These are phyloP conservation scores for Cryptococcus hybrid DNA, from an alignment of 1,284 basidiomycete species.

Conservation along the genomic window DNA sequence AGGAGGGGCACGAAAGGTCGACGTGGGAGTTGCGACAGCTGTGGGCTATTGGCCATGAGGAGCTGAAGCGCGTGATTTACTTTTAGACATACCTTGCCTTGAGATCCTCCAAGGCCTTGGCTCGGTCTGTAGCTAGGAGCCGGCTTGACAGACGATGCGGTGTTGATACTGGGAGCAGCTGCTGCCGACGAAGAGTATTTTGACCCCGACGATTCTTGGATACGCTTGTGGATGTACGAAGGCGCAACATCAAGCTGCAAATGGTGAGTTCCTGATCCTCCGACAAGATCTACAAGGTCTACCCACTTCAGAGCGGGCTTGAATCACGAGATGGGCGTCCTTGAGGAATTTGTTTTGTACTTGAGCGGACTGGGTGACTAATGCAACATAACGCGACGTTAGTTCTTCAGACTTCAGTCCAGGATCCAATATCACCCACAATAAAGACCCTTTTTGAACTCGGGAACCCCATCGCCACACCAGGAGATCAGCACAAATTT, in stretches of 20 bases:
- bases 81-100: conserved; percentile 34
- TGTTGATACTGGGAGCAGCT: conserved; percentile 19
- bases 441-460: conserved; percentile 87
- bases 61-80: too few species aligned
- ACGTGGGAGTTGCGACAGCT: conserved; percentile 24
- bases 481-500: conserved; percentile 91
- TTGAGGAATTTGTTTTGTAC: conserved; percentile 74
- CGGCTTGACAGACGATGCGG: conserved; percentile 23
- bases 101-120: conserved; percentile 43
- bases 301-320: conserved; percentile 81
- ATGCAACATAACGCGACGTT: not conserved
- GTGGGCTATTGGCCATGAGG: conserved; percentile 23
- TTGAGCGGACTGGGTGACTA: conserved; percentile 73
- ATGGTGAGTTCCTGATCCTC: too few species aligned
- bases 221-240: conserved; percentile 74
- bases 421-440: conserved; percentile 47
- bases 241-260: conserved; percentile 74
- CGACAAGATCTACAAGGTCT: too few species aligned
- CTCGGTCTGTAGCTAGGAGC: conserved; percentile 41
- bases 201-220: conserved; percentile 88
- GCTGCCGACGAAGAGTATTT: conserved; percentile 61
- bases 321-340: conserved; percentile 85
- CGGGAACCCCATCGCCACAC: conserved; percentile 96
- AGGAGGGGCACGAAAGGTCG: conserved; percentile 34
- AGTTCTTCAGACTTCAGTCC: not conserved